A percentile compares a stretch with the other conserved stretches of the same genome.
Conservation (phyloP, 1,284 basidiomycete genomes). For the Schizophyllum commune region DNA sequence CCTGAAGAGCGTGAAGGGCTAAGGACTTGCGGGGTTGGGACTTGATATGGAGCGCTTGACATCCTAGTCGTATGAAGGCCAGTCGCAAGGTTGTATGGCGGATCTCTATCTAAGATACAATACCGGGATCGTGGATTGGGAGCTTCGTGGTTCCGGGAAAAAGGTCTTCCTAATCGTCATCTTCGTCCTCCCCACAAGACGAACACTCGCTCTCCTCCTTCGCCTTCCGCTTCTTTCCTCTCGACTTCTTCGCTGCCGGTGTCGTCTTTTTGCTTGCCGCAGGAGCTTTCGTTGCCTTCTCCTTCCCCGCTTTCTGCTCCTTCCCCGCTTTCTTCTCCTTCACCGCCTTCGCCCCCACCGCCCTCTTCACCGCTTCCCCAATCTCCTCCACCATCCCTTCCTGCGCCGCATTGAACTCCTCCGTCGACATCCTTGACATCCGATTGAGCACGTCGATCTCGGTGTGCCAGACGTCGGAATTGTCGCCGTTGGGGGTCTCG, state of each 20-base stretch:
- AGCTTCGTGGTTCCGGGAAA: too few relatives aligned
- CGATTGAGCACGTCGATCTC: conserved; percentile 60
- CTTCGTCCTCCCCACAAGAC: neutral
- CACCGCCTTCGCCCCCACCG: conserved; percentile 12
- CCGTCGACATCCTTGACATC: conserved; percentile 26
- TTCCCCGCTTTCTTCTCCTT: conserved; percentile 12
- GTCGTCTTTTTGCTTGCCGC: conserved; percentile 15
- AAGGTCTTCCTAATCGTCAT: conserved; percentile 10
- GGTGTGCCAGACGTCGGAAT: conserved; percentile 59
- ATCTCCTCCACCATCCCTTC: conserved; percentile 24
- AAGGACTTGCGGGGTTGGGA: conserved; percentile 3
- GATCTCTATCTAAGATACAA: too few relatives aligned
- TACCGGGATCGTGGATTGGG: too few relatives aligned
- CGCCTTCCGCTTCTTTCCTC: neutral
- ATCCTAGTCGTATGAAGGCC: too few relatives aligned
- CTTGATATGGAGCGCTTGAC: too few relatives aligned
- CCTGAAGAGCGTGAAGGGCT: conserved; percentile 12
- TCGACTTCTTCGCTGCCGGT: conserved; percentile 8
- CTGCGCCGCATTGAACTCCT: conserved; percentile 17
- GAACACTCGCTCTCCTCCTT: neutral
- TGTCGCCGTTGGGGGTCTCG: conserved; percentile 68
- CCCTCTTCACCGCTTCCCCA: conserved; percentile 13
- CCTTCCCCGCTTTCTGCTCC: conserved; percentile 4
- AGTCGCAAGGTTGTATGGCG: too few relatives aligned
- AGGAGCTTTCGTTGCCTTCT: conserved; percentile 2